These are phyloP conservation scores for Striga asiatica DNA, from an alignment of 257 asterid genomes.

Conservation along the genomic window DNA sequence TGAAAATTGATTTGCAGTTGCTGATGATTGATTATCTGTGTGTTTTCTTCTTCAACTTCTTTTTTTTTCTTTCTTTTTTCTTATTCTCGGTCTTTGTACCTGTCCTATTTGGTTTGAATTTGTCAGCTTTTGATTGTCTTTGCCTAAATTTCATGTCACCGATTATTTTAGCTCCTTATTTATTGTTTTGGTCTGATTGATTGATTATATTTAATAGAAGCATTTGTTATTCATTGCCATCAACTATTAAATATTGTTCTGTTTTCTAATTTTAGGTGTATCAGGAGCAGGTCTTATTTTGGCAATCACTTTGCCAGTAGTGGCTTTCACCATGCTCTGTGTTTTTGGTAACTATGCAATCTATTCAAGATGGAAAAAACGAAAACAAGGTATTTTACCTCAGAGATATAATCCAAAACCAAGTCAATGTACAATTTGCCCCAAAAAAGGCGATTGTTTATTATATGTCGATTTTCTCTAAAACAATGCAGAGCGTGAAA, in stretches of 20 bases:
- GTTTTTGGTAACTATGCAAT: slow-evolving; percentile 37
- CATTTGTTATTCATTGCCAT: no score
- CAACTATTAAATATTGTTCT: neutral
- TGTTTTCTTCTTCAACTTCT: neutral
- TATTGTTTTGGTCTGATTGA: no score
- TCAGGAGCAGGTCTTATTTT: slow-evolving; percentile 34
- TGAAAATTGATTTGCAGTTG: neutral
- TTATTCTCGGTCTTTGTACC: no score
- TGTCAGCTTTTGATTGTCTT: no score
- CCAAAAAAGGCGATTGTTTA: neutral
- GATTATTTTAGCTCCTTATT: no score
- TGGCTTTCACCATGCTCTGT: slow-evolving; percentile 57
- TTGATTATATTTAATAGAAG: no score
- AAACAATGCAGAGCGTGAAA: slow-evolving; percentile 40
- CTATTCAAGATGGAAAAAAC: slow-evolving; percentile 30
- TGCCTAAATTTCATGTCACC: no score
- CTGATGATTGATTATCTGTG: neutral
- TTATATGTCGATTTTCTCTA: neutral
- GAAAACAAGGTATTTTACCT: slow-evolving; percentile 44
- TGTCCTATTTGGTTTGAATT: no score
- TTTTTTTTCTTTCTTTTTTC: no score
- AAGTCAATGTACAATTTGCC: no score
- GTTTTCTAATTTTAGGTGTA: slow-evolving; percentile 23
- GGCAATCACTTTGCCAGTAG: slow-evolving; percentile 43
- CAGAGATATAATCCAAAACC: no score